A percentile compares a stretch with the other conserved stretches of the same genome.
phyloP scores from a whole-genome alignment of 352 stramenopile species.

The Phytopythium oedochilum region DNA sequence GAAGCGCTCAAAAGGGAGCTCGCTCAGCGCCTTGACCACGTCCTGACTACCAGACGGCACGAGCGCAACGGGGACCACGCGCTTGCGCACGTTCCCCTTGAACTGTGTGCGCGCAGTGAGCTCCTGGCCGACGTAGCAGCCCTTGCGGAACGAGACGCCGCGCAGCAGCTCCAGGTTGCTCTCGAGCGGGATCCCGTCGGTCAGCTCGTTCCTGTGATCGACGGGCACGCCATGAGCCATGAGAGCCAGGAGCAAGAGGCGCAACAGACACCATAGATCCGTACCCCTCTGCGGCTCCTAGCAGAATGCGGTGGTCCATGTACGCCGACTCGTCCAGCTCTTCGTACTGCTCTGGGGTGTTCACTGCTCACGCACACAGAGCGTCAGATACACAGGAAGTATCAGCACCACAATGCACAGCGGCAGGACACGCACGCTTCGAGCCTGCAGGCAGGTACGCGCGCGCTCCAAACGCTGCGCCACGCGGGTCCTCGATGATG shows the following conservation, averaged over 20 bases:
- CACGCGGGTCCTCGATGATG: constrained; percentile 59
- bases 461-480: constrained; percentile 56
- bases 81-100: constrained; percentile 85
- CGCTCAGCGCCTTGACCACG: constrained; percentile 37
- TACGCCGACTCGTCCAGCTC: constrained; percentile 41
- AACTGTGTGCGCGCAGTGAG: constrained; percentile 93
- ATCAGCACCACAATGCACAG: constrained; percentile 1
- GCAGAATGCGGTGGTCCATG: constrained; percentile 54
- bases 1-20: constrained; percentile 60
- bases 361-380: constrained; percentile 33
- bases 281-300: constrained; percentile 76
- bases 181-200: constrained; percentile 88
- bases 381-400: neutral
- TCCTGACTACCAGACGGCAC: constrained; percentile 46
- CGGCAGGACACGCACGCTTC: constrained; percentile 18
- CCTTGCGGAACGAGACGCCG: constrained; percentile 91
- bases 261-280: too few relatives aligned
- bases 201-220: constrained; percentile 54
- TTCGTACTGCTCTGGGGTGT: constrained; percentile 35
- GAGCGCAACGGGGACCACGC: constrained; percentile 68
- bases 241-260: too few relatives aligned
- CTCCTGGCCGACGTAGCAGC: constrained; percentile 95
- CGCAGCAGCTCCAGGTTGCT: constrained; percentile 90
- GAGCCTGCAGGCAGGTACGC: constrained; percentile 38
- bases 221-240: neutral